These are phyloP conservation scores for Yarrowia sp. DNA, from an alignment of 805 yeast species.

Conservation along the genomic window DNA sequence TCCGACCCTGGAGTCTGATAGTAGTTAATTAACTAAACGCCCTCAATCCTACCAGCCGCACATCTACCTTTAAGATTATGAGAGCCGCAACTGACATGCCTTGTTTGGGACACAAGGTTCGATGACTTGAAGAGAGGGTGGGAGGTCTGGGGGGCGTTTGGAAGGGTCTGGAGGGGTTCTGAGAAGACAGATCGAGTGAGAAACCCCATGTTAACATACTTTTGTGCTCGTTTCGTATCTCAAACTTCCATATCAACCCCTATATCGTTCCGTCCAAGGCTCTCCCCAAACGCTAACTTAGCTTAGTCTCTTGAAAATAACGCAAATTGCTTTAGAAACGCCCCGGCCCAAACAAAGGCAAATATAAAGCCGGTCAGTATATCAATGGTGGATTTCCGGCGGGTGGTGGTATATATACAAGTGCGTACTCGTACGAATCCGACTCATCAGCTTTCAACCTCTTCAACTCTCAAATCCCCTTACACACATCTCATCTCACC, in stretches of 20 bases:
- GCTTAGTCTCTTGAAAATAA: constrained; percentile 7
- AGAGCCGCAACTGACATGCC: constrained; percentile 2
- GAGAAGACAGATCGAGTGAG: too few relatives aligned
- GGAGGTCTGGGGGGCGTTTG: background rate
- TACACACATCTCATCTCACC: background rate
- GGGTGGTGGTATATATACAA: background rate
- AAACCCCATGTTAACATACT: background rate
- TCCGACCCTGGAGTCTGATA: too few relatives aligned
- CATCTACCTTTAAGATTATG: background rate
- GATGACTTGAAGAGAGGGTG: background rate
- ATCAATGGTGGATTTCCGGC: background rate
- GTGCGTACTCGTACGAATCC: too few relatives aligned
- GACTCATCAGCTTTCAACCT: background rate
- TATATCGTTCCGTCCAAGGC: background rate
- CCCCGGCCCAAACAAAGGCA: constrained; percentile 6
- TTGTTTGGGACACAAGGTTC: constrained; percentile 18
- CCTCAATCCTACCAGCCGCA: constrained; percentile 12
- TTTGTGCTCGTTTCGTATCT: background rate
- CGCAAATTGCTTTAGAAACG: constrained; percentile 23
- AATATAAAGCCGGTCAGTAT: constrained; percentile 12
- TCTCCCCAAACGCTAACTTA: background rate
- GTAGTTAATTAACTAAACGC: background rate
- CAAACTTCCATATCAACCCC: background rate
- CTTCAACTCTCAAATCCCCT: background rate
- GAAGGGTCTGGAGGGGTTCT: background rate